phyloP scores from a whole-genome alignment of 2,329 filamentous ascomycete species.

The Shiraia sp. region DNA sequence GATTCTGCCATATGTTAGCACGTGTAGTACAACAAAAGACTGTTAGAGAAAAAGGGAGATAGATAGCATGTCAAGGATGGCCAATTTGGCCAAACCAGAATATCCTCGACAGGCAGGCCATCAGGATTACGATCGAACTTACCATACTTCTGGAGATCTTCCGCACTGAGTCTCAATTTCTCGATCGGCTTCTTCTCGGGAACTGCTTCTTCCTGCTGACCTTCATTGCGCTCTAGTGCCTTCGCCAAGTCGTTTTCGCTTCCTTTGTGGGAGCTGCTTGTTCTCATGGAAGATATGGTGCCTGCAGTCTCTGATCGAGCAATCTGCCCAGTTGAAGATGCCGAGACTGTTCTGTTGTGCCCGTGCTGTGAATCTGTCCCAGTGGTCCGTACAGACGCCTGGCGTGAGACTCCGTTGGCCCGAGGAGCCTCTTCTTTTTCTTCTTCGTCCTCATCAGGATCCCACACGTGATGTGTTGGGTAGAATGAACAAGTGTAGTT shows the following conservation, averaged over 20 bases:
- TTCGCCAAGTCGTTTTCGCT: slow-evolving; percentile 49
- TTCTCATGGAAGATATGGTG: slow-evolving; percentile 48
- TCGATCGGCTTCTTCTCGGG: slow-evolving; percentile 63
- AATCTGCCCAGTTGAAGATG: slow-evolving; percentile 17
- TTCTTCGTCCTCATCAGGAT: slow-evolving; percentile 82
- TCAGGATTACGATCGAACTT: too few relatives aligned
- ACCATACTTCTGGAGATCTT: slow-evolving; percentile 81
- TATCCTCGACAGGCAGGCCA: too few relatives aligned
- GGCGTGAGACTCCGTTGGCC: slow-evolving; percentile 24
- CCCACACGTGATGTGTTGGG: slow-evolving; percentile 81
- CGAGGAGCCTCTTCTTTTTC: slow-evolving; percentile 48
- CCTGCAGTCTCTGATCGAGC: slow-evolving; percentile 41
- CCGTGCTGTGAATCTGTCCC: slow-evolving; percentile 16
- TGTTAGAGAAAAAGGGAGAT: slow-evolving; percentile 23
- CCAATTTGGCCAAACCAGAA: slow-evolving; percentile 34
- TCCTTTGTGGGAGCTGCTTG: slow-evolving; percentile 18
- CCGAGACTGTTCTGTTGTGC: slow-evolving; percentile 23
- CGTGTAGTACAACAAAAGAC: neutral
- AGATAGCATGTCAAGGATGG: slow-evolving; percentile 20
- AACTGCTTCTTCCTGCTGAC: slow-evolving; percentile 52
- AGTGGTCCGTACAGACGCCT: slow-evolving; percentile 23
- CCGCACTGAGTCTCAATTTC: slow-evolving; percentile 75
- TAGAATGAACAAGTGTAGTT: slow-evolving; percentile 88
- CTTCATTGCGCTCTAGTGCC: slow-evolving; percentile 52
- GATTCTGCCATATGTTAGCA: slow-evolving; percentile 65